Base-by-base conservation (phyloP, 441 rosid genomes). In the Pelargonium cotyledonis region DNA sequence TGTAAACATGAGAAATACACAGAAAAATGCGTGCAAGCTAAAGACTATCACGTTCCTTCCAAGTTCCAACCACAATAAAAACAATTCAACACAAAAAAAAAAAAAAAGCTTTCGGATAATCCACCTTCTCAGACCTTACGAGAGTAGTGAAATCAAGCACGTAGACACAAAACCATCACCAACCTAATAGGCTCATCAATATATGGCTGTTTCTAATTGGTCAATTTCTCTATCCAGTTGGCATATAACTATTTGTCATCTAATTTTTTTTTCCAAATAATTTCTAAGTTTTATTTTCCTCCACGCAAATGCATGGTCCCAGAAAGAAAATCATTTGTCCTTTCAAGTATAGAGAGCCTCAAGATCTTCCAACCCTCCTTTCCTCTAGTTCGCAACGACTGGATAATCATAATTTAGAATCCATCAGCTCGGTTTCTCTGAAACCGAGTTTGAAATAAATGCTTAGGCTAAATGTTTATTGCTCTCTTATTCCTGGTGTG, bases 391-490 rank as follows among this genome's bases (percentile, higher is more conserved):
- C 44, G 18, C 63, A 18, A 53, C 40, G 60, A 29, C 67, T 31
- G 57, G 71, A 57, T 44, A n/a, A 40, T 62, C 65, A 16, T 63
- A n/a, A 23, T 51, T 68, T 47, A 19, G 44, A 38, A 38, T 6
- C 0, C 41, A 38, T 38, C 41, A 38, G 41, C 41, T 38, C 41
- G 41, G 41, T 38, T 38, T 38, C 41, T 38, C 41, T 38, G 41
- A 38, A 38, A 38, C 41, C 41, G 41, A 38, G 41, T 11, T 58
- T 65, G 63, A 66, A 51, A 29, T 73, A 75, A 77, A 90, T 93
- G 96, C 88, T 90, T 41, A 85, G 85, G 75, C 78, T 88, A 76
- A 78, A 82, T 78, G 73, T 80, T 8, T 74, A 70, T 71, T 81
- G 89, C 80, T 84, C 86, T 76, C 68, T 80, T 47, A 57, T 82